A percentile compares a stretch with the other conserved stretches of the same genome.
These are phyloP conservation scores for Penstemon barbatus DNA, from an alignment of 257 asterid genomes.

Conservation along the genomic window DNA sequence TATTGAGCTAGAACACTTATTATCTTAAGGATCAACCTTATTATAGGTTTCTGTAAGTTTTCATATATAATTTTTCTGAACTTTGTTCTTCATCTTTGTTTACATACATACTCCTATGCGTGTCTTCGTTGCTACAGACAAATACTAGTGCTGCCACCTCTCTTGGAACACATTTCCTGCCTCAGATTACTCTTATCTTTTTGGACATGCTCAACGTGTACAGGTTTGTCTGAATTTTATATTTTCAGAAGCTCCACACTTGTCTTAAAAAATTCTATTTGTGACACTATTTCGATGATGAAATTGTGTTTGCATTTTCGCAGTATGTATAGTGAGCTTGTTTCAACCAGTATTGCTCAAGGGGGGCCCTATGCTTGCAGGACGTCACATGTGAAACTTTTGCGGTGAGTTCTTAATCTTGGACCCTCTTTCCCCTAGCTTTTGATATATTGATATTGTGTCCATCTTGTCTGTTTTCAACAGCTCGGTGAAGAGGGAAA, in stretches of 20 bases:
- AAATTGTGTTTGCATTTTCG: slow-evolving; percentile 32
- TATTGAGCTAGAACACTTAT: no score
- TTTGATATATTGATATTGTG: slow-evolving; percentile 5
- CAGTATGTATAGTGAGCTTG: slow-evolving; percentile 99
- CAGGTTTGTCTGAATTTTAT: slow-evolving; percentile 46
- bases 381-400: slow-evolving; percentile 85
- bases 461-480: slow-evolving; percentile 8
- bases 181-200: slow-evolving; percentile 82
- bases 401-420: slow-evolving; percentile 57
- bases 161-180: slow-evolving; percentile 81
- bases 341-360: slow-evolving; percentile 83
- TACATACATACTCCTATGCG: no score
- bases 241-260: background rate
- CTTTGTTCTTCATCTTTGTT: no score
- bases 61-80: no score
- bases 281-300: slow-evolving; percentile 15
- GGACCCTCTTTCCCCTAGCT: background rate
- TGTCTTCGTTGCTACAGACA: slow-evolving; percentile 50
- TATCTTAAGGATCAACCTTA: no score
- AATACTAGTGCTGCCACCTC: slow-evolving; percentile 92
- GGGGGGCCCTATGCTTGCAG: slow-evolving; percentile 95
- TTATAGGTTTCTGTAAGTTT: no score
- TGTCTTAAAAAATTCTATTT: background rate
- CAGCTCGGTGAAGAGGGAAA: slow-evolving; percentile 99
- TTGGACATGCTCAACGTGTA: slow-evolving; percentile 98